A percentile compares a stretch with the other conserved stretches of the same genome.
phyloP scores from a whole-genome alignment of 78 protist species.

The Planoprotostelium fungivorum region DNA sequence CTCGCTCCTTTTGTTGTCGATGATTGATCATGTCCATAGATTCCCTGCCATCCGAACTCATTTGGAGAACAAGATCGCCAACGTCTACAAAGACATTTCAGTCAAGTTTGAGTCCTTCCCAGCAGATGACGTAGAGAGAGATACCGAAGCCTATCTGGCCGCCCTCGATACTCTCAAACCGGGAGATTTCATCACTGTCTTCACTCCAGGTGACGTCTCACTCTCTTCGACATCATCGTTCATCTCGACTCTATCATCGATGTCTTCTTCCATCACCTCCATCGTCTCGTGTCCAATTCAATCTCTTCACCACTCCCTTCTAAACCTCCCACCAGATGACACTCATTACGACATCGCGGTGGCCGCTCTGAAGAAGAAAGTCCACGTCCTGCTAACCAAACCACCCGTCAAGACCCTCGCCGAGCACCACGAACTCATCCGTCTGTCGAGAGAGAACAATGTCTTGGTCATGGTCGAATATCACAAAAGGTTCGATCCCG shows the following conservation, averaged over 20 bases:
- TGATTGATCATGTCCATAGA: neutral
- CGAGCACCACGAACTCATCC: conserved; percentile 18
- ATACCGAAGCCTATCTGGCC: conserved; percentile 8
- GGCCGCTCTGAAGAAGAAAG: conserved; percentile 20
- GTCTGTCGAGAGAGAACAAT: neutral
- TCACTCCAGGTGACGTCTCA: conserved; percentile 30
- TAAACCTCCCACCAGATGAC: conserved; percentile 28
- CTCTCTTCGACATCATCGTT: neutral
- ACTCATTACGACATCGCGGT: conserved; percentile 38
- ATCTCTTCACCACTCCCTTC: no score
- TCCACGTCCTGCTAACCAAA: conserved; percentile 67
- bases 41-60: conserved; percentile 29
- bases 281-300: no score
- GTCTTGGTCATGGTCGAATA: conserved; percentile 29
- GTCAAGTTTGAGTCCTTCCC: conserved; percentile 15
- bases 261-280: no score
- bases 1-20: no score
- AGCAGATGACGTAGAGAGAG: conserved; percentile 19
- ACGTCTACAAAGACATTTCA: conserved; percentile 9
- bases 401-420: conserved; percentile 46
- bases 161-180: conserved; percentile 7
- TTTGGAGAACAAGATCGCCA: conserved; percentile 6
- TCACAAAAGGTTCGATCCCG: conserved; percentile 56
- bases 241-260: no score
- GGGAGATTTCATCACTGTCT: conserved; percentile 31